Conservation (phyloP, 2,329 filamentous ascomycete genomes). For the Paramyrothecium sp. region DNA sequence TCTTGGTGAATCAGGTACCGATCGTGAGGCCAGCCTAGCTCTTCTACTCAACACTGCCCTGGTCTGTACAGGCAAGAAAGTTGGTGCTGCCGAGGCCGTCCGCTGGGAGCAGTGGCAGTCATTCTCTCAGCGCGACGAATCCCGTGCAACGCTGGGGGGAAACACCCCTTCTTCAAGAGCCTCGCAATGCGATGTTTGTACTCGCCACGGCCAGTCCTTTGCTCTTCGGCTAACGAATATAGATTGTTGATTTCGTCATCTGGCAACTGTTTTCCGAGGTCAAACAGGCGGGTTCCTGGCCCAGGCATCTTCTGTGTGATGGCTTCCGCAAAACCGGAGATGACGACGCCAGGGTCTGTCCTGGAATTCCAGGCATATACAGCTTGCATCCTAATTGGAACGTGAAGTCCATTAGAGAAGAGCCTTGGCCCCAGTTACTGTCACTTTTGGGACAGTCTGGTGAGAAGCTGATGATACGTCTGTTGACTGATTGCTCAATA, state of each 20-base stretch:
- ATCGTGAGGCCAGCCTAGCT: constrained; percentile 42
- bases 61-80: constrained; percentile 47
- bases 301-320: constrained; percentile 78
- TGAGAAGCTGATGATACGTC: constrained; percentile 72
- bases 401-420: constrained; percentile 64
- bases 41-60: constrained; percentile 67
- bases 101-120: constrained; percentile 55
- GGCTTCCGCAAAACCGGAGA: constrained; percentile 62
- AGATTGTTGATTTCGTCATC: constrained; percentile 77
- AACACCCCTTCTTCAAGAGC: constrained; percentile 41
- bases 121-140: constrained; percentile 65
- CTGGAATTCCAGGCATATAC: constrained; percentile 64
- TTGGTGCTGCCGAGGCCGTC: constrained; percentile 24
- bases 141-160: constrained; percentile 51
- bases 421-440: constrained; percentile 75
- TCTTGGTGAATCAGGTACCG: constrained; percentile 32
- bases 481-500: constrained; percentile 75
- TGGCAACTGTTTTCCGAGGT: constrained; percentile 71
- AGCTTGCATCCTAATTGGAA: constrained; percentile 67
- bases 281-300: constrained; percentile 43
- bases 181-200: constrained; percentile 62
- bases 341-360: constrained; percentile 25
- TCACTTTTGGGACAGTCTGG: constrained; percentile 72
- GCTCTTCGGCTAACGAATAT: constrained; percentile 13
- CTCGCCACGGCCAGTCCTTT: neutral